A percentile compares a stretch with the other conserved stretches of the same genome.
Conservation (phyloP, 345 rosid genomes). For the Acer saccharum region DNA sequence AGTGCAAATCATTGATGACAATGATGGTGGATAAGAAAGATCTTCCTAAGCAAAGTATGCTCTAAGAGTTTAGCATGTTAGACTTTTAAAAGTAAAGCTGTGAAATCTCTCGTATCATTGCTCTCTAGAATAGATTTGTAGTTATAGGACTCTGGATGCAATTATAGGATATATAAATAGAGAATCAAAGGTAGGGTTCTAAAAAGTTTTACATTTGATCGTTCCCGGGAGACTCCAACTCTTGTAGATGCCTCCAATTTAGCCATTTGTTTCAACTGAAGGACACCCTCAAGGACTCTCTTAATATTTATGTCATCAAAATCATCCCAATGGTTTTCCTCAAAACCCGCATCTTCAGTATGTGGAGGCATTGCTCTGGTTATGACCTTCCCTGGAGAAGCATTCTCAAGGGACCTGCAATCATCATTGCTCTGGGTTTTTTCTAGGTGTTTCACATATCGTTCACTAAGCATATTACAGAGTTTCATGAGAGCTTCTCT, state of each 20-base stretch:
- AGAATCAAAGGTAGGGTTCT: neutral
- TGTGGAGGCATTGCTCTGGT: constrained; percentile 22
- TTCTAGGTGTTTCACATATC: constrained; percentile 67
- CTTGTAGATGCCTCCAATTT: constrained; percentile 55
- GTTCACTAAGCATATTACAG: constrained; percentile 74
- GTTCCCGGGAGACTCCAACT: constrained; percentile 44
- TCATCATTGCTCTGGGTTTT: constrained; percentile 41
- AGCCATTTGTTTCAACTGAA: constrained; percentile 67
- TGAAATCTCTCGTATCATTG: neutral
- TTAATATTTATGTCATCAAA: constrained; percentile 56
- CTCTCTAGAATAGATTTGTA: neutral
- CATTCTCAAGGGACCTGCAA: constrained; percentile 35
- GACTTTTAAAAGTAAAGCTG: too few relatives aligned
- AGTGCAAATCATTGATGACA: too few relatives aligned
- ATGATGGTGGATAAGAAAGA: too few relatives aligned
- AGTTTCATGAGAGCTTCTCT: constrained; percentile 74
- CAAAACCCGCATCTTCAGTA: constrained; percentile 37
- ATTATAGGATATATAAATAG: neutral
- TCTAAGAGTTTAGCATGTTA: too few relatives aligned
- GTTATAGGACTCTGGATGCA: neutral
- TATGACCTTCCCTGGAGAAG: constrained; percentile 27
- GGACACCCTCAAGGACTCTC: constrained; percentile 63
- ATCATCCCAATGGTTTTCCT: constrained; percentile 82
- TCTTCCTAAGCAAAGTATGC: too few relatives aligned
- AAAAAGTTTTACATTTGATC: constrained; percentile 42